Evolutionary conservation across 1,284 basidiomycete genomes (phyloP).

Genomic region (Boletus mariae): DNA sequence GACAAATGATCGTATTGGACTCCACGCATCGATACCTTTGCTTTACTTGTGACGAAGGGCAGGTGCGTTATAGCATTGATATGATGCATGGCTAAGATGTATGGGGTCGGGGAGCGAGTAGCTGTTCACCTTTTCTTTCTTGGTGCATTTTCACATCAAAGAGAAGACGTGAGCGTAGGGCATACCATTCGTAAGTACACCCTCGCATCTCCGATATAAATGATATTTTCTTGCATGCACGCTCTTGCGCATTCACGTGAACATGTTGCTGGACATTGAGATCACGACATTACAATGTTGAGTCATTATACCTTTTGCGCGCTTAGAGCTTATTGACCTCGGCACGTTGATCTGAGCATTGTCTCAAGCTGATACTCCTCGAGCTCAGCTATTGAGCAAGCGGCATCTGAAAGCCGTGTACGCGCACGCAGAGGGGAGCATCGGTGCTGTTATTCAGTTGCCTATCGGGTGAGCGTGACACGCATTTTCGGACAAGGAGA

Average conservation of each 20-base stretch:
- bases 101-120: slow-evolving; percentile 18
- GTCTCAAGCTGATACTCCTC: background rate
- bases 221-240: slow-evolving; percentile 32
- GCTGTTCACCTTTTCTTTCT: slow-evolving; percentile 16
- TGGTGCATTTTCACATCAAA: slow-evolving; percentile 10
- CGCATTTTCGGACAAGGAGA: background rate
- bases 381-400: background rate
- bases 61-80: slow-evolving; percentile 41
- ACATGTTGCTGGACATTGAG: background rate
- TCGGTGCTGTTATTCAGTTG: background rate
- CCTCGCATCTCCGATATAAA: slow-evolving; percentile 20
- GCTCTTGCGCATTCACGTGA: slow-evolving; percentile 3
- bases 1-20: slow-evolving; percentile 15
- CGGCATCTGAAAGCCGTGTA: background rate
- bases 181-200: slow-evolving; percentile 32
- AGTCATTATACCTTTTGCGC: slow-evolving; percentile 23
- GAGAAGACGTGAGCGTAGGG: slow-evolving; percentile 18
- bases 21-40: slow-evolving; percentile 27
- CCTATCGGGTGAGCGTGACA: slow-evolving; percentile 10
- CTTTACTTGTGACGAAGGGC: slow-evolving; percentile 30
- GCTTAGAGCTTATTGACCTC: slow-evolving; percentile 21
- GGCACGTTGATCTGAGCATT: slow-evolving; percentile 22
- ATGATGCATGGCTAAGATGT: slow-evolving; percentile 29
- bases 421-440: background rate
- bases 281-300: slow-evolving; percentile 15